These are phyloP conservation scores for Trypanosoma rangeli DNA, from an alignment of 208 protist species.

Conservation along the genomic window DNA sequence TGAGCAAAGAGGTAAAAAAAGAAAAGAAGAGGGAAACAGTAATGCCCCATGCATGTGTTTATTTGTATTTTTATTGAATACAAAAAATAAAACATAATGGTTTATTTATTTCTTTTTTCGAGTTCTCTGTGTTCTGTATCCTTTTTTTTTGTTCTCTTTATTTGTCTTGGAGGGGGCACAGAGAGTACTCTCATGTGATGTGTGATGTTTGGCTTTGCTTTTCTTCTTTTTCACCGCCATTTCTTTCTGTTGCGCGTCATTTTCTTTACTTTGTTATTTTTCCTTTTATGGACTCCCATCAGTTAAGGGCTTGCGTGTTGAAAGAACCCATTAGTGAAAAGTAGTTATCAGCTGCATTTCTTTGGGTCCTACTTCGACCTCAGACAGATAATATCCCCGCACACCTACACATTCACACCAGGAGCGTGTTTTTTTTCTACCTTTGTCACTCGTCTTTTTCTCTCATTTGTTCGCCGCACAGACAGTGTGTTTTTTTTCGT, in stretches of 20 bases:
- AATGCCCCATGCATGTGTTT: neutral
- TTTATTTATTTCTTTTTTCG: neutral
- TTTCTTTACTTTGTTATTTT: neutral
- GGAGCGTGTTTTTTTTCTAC: conserved; percentile 2
- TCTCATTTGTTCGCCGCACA: neutral
- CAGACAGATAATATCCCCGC: neutral
- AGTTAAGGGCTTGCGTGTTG: neutral
- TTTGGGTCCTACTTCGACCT: neutral
- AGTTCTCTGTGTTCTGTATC: neutral
- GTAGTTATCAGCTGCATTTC: neutral
- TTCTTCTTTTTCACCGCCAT: neutral
- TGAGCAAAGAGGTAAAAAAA: neutral
- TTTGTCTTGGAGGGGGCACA: neutral
- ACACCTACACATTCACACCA: conserved; percentile 4
- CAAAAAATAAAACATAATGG: neutral
- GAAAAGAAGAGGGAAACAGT: neutral
- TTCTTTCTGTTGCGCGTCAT: neutral
- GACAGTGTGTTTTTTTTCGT: conserved; percentile 17
- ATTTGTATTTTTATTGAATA: neutral
- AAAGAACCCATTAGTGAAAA: neutral
- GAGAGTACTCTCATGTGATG: neutral
- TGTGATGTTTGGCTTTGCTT: neutral
- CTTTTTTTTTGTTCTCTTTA: neutral
- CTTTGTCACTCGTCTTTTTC: conserved; percentile 17
- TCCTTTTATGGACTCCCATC: neutral